Conservation (phyloP, 768 basidiomycete genomes). For the Crucibulum laeve region DNA sequence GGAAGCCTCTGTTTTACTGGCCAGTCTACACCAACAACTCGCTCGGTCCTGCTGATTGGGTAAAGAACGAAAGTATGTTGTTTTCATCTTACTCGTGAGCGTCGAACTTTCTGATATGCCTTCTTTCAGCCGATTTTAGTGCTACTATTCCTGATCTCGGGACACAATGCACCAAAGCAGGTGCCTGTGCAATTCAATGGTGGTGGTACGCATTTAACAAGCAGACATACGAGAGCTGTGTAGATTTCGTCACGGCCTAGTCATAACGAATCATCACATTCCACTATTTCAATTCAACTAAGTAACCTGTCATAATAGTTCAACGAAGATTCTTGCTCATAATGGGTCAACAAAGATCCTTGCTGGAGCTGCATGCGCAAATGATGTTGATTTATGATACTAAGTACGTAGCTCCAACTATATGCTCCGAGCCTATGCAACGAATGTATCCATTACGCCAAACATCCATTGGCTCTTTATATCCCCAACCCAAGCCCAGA, state of each 20-base stretch:
- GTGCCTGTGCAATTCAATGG: constrained; percentile 34
- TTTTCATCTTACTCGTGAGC: not conserved
- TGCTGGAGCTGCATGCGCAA: too few species aligned
- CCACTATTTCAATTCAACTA: too few species aligned
- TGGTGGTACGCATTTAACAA: constrained; percentile 26
- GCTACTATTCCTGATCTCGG: constrained; percentile 26
- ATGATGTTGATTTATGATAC: too few species aligned
- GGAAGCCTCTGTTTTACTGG: constrained; percentile 24
- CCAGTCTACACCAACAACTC: constrained; percentile 26
- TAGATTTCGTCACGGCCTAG: constrained; percentile 18
- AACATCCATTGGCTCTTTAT: too few species aligned
- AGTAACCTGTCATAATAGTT: too few species aligned
- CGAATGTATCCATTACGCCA: too few species aligned
- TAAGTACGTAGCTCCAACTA: too few species aligned
- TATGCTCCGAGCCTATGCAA: too few species aligned
- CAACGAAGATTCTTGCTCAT: too few species aligned
- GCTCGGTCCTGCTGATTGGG: constrained; percentile 24
- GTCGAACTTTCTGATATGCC: constrained; percentile 1
- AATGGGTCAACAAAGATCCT: too few species aligned
- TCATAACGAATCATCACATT: too few species aligned
- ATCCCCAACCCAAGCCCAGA: too few species aligned
- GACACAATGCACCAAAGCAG: constrained; percentile 19
- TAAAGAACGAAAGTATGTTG: constrained; percentile 28
- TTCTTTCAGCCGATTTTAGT: constrained; percentile 20
- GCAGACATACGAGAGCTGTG: constrained; percentile 31